Evolutionary conservation across 1,139 yeast species (phyloP), one percentile per base, ranked within the genome.

Genomic region (Suhomyces anneliseae): DNA sequence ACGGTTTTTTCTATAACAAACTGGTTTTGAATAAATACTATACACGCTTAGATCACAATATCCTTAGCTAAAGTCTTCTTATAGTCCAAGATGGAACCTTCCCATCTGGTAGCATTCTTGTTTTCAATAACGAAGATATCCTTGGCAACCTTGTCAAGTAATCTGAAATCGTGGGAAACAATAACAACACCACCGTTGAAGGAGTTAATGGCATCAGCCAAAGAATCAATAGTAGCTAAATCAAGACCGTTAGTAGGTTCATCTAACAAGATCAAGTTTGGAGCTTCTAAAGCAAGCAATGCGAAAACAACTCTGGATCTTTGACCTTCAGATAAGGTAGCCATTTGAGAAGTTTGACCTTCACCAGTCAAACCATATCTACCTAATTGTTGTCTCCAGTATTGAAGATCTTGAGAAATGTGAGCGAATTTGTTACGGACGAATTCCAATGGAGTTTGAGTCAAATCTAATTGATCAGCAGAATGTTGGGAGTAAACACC

Each of bases 171-270:
- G 82, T 93, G 99, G 53, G 98, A 90, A 56, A 93, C 99, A 53
- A 93, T 96, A 56, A 90, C 96, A 49, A 93, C 97, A 79, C 99
- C 99, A 74, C 99, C 99, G 64, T 85, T 88, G 79, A 88, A 95
- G 37, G 83, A 87, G 58, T 90, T 85, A 66, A 95, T 92, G 54
- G 99, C 99, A 50, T 87, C 96, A 48, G 98, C 99, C 64, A 93
- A 80, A 39, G 99, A 93, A 74, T 95, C 99, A 65, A 93, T 93
- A 42, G 99, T 92, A 62, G 97, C 89, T 62, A 95, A 92, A 78
- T 95, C 99, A 72, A 95, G 81, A 81, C 98, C 99, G 81, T 93
- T 93, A 60, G 99, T 93, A 82, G 99, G 99, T 85, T 95, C 99
- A 78, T 93, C 99, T 75, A 93, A 80, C 66, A 93, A 78, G 62